Base-by-base conservation (phyloP, 2,329 filamentous ascomycete genomes). In the Sarocladium brachiariae region DNA sequence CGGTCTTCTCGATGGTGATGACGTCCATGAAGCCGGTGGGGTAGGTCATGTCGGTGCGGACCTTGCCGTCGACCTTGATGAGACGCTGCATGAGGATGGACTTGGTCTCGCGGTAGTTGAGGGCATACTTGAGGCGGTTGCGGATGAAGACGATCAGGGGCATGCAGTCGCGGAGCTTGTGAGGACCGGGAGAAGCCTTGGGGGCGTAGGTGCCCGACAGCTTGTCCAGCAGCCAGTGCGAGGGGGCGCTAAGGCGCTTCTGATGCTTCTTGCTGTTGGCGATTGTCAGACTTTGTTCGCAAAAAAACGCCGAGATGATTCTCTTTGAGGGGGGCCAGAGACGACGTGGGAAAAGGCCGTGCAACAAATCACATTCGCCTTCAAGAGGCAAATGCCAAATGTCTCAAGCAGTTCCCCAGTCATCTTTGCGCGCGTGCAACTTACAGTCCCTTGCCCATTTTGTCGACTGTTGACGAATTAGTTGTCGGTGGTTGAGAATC, bases 221-320 rank as follows among this genome's bases (percentile, higher is more conserved):
- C 79, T 99, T 99, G 89, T 99, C 93, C 75, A 99, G 83, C 73
- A 99, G 89, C 93, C 93, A 99, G 87, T 97, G 93, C 74, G 88
- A 95, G 72, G 93, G 93, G 73, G 93, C 93, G 78, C 88, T 93
- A 73, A 97, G 84, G 83, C 93, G 91, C 91, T 99, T 97, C 79
- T 97, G 92, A 80, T 99, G 93, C 87, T 96, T 96, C 84, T 93
- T 95, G 77, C 87, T 91, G 70, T 68, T 33, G 23, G 8, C 24
- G 43, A 33, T 25, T 51, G 31, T 43, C 34, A 24, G n/a, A 16
- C 34, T 5, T n/a, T 9, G 25, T 16, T 4, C 25, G n/a, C n/a
- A n/a, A n/a, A n/a, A n/a, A n/a, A n/a, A n/a, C n/a, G n/a, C n/a
- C n/a, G 38, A 10, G 18, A 43, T 30, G 27, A 30, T 30, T 21